Percentiles rank a stretch among this genome's conserved stretches.
phyloP scores from a whole-genome alignment of 1,284 basidiomycete species.

The Athelia sp. region DNA sequence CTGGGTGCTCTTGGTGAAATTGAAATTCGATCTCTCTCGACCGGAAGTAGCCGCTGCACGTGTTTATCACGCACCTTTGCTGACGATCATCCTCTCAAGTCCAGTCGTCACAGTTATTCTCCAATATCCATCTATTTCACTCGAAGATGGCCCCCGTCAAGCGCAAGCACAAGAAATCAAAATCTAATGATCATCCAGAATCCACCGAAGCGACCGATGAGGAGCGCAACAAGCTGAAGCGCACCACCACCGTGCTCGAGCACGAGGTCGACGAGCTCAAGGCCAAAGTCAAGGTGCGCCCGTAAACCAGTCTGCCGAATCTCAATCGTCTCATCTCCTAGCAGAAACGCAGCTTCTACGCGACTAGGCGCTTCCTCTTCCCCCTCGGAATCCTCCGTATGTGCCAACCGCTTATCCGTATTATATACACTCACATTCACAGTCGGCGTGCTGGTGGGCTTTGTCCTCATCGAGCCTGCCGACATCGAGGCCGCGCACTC shows the following conservation, averaged over 20 bases:
- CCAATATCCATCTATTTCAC: too few species aligned
- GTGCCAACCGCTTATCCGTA: slow-evolving; percentile 20
- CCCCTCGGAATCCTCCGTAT: slow-evolving; percentile 42
- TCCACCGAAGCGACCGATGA: too few species aligned
- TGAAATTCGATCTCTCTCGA: too few species aligned
- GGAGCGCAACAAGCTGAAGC: not conserved
- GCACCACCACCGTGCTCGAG: not conserved
- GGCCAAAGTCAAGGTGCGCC: not conserved
- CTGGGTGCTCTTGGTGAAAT: too few species aligned
- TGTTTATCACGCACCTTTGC: too few species aligned
- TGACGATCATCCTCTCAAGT: too few species aligned
- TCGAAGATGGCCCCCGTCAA: too few species aligned
- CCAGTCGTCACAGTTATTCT: too few species aligned
- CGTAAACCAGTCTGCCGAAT: slow-evolving; percentile 12
- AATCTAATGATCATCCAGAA: too few species aligned
- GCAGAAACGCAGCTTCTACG: slow-evolving; percentile 20
- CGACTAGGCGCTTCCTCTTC: slow-evolving; percentile 38
- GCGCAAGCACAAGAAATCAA: too few species aligned
- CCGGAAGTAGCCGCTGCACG: too few species aligned
- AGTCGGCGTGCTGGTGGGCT: slow-evolving; percentile 65
- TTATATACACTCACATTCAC: slow-evolving; percentile 5
- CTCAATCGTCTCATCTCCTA: slow-evolving; percentile 22
- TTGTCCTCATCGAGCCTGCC: slow-evolving; percentile 54
- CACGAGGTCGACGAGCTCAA: not conserved
- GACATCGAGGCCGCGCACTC: slow-evolving; percentile 56